Evolutionary conservation across 2,329 filamentous ascomycete genomes (phyloP), one percentile per base, ranked within the genome.

Genomic region (Beauveria asiatica): DNA sequence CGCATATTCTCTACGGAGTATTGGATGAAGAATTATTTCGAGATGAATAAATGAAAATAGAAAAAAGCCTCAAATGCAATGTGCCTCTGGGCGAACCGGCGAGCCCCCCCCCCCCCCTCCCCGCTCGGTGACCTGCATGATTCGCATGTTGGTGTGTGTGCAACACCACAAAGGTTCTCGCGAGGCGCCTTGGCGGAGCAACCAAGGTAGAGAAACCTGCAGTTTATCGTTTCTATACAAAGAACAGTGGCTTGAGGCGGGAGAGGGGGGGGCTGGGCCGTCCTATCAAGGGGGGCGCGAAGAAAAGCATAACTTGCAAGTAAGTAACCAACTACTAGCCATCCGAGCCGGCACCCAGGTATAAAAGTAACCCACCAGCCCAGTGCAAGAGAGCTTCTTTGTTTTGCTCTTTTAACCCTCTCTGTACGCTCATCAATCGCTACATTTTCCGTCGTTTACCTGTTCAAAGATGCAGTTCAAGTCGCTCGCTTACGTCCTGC

Each of bases 141-240:
- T n/a, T 37, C n/a, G 27, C 27, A 27, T n/a, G 19, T 19, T 41
- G 49, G 44, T 19, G 16, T 50, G 23, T 17, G 42, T 33, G 11
- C 39, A 45, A 57, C 53, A 53, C 54, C 60, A 61, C 48, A 58
- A 59, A 45, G 59, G 59, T 61, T 61, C 59, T 61, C 59, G 53
- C 53, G 59, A 57, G 53, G 52, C 57, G 53, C 33, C 59, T 61
- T 61, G 59, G 59, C 59, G 52, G 25, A 21, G 39, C 49, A 60
- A 21, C 27, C 30, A 49, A 42, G 8, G 23, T 11, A 13, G 44
- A 27, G n/a, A 10, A 37, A 37, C 33, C 33, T 42, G 30, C 49
- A 23, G 16, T 27, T 6, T 21, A 41, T 57, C 44, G 21, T 42
- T 27, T 54, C 33, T 37, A 33, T 41, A 49, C 44, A 41, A 49